Evolutionary conservation across 148 eudicot genomes (phyloP), one percentile per base, ranked within the genome.

Genomic region (Salicornia ramosissima): DNA sequence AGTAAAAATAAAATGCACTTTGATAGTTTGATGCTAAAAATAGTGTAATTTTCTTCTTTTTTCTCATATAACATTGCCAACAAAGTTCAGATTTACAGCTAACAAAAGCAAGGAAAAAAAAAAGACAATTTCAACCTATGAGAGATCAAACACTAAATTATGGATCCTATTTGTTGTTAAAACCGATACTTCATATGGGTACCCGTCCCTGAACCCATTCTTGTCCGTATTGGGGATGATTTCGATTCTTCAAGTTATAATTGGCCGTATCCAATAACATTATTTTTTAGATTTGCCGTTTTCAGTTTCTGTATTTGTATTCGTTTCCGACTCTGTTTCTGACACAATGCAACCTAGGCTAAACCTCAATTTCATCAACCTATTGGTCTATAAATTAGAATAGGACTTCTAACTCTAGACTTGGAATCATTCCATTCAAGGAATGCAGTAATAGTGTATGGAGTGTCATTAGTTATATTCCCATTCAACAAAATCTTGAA

Each of bases 391-490:
- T 71, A 90, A 31, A 88, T 83, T 5, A 87, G 56, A 51, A 90
- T 84, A 22, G 93, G 93, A 69, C 91, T 90, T 49, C 80, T 82
- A 3, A 86, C 97, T 26, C 26, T 67, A 66, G 83, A 87, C 67
- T 55, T 79, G 2, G 75, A 47, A 25, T 83, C 91, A 15, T 39
- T 65, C 96, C 96, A 88, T 45, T 66, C 80, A 0, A 89, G 61
- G 22, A 71, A 72, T 10, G 80, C 88, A 0, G 85, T 75, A 19
- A 82, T 65, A 3, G 69, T 65, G 57, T 34, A 34, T 26, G 55
- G 56, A 1, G 25, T 71, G 18, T 75, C 67, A 3, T 69, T 43
- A 4, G 15, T 58, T 46, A 87, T 73, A 4, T 56, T 75, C 1
- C 93, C 96, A 40, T 64, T 68, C 52, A 92, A 42, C n/a, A 51